These are phyloP conservation scores for Hanseniaspora taiwanica DNA, from an alignment of 805 yeast genomes.

Conservation along the genomic window DNA sequence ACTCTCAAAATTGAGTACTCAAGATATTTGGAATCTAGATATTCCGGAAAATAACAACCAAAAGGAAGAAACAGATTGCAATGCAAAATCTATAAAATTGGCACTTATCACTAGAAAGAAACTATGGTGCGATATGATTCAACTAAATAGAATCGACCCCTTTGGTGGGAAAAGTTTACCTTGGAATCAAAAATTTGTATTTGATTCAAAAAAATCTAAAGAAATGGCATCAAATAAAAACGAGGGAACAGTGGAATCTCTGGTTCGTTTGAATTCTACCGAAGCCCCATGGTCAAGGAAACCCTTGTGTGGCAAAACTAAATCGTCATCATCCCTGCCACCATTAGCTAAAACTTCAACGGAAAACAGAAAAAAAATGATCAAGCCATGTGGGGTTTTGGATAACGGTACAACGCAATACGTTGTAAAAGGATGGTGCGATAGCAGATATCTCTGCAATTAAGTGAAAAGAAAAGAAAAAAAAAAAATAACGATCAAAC, in stretches of 20 bases:
- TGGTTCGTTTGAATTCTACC: too few relatives aligned
- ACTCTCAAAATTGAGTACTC: constrained; percentile 11
- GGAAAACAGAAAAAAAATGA: constrained; percentile 7
- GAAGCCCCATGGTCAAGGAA: too few relatives aligned
- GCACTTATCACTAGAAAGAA: constrained; percentile 21
- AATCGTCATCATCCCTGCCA: too few relatives aligned
- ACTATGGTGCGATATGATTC: constrained; percentile 21
- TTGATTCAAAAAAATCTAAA: not conserved
- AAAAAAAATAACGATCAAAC: not conserved
- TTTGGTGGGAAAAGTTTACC: not conserved
- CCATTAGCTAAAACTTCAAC: not conserved
- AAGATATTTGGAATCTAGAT: constrained; percentile 14
- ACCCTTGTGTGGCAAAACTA: too few relatives aligned
- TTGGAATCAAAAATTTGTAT: constrained; percentile 1
- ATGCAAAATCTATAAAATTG: constrained; percentile 16
- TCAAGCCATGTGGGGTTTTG: constrained; percentile 21
- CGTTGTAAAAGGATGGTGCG: constrained; percentile 25
- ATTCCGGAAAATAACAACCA: constrained; percentile 7
- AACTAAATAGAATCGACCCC: not conserved
- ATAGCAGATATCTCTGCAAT: constrained; percentile 12
- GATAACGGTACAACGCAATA: constrained; percentile 16
- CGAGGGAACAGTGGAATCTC: not conserved
- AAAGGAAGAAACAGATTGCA: too few relatives aligned
- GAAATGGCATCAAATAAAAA: not conserved
- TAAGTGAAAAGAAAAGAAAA: not conserved